Base-by-base conservation (phyloP, 805 yeast genomes). In the Cyberlindnera mississippiensis region DNA sequence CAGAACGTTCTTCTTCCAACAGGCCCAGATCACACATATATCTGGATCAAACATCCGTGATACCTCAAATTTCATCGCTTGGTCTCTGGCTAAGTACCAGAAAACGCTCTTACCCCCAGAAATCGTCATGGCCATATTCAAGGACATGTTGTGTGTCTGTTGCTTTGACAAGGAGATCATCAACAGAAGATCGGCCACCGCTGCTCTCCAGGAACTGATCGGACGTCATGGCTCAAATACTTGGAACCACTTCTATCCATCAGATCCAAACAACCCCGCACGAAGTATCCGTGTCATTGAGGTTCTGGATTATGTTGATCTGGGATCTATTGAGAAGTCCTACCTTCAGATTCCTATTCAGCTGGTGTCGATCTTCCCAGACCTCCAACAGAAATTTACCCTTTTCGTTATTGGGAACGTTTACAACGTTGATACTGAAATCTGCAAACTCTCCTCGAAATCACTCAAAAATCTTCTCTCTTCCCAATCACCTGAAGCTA, bases 181-280 rank as follows among this genome's bases (percentile, higher is more conserved):
- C 44, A 75, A 89, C 6, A 69, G 96, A 42, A 68, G 95, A 43
- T 90, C 96, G 14, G 82, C 90, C 1, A 69, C 87, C 5, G 96
- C 97, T 1, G 91, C 93, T 0, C 53, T 90, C 6, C 97, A 90
- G 56, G 98, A 90, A 54, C 69, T 84, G 13, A 58, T 87, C 3
- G 98, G 98, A 0, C 65, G 97, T 28, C 81, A 78, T 56, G 85
- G 85, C 1, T 63, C 62, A 11, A 26, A 42, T 24, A 42, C 70
- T 20, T 63, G 78, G 53, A 48, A 52, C 33, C 26, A 34, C 12
- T 6, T 56, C 44, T 44, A 49, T 42, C 42, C 56, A 5, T 46
- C 45, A 3, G 28, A 32, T 16, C 42, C 52, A n/a, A 40, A 58
- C 12, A 49, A 62, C 13, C 67, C 73, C 9, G 52, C 56, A 7